Base-by-base conservation (phyloP, 2,329 filamentous ascomycete genomes). In the Xylariaceae sp. region DNA sequence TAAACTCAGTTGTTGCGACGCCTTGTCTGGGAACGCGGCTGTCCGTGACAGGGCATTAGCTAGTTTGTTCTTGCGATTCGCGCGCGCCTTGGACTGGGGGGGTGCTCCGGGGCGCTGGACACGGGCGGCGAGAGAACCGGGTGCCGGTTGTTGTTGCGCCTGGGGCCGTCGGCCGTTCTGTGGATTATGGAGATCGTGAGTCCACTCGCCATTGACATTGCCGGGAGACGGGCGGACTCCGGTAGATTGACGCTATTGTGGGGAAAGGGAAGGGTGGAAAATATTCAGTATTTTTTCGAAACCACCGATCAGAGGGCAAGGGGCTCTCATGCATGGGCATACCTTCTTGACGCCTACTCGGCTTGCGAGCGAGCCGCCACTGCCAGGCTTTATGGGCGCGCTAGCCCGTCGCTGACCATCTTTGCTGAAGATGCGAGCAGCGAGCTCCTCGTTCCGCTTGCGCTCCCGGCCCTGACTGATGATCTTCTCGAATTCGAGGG, bases 341-440 rank as follows among this genome's bases (percentile, higher is more conserved):
- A 80, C 80, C 76, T 88, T 88, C 54, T 76, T 78, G 34, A 88
- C 71, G 27, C 85, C 84, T 42, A 84, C 79, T 59, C 84, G 76
- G 62, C 81, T 85, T 39, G 84, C 78, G 35, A 88, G 73, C 3
- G 77, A 77, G 53, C 78, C 68, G 36, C 72, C 67, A 35, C 59
- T 54, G 40, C 59, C 57, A 44, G 64, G 59, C 54, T 68, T 76
- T 41, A 67, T 57, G 5, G 74, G 73, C 27, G 80, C 72, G 55
- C 74, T 82, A 36, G 73, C 63, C 23, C 71, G 64, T 50, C 81
- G 76, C 41, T 72, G 65, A 38, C 62, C 64, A 56, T 76, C 75
- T 48, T 64, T 68, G 50, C 76, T 76, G 51, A 89, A 81, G 56
- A 89, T 86, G 56, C 76, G 71, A 52, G 83, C 73, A 21, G 85